Evolutionary conservation across 2,329 filamentous ascomycete species (phyloP).

Genomic region (Colletotrichum neosansevieriae): DNA sequence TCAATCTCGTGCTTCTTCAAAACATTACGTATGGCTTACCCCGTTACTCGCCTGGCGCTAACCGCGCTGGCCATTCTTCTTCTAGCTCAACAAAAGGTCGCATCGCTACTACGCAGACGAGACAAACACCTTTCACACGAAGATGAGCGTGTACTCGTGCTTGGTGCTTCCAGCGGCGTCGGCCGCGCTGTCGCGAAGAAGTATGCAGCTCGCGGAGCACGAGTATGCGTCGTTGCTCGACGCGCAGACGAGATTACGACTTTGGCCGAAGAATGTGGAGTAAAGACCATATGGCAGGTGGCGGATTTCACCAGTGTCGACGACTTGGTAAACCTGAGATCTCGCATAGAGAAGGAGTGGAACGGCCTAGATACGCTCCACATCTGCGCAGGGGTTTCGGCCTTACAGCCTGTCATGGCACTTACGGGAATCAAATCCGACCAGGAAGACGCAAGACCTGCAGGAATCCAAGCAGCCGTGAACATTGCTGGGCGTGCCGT

Average conservation of each 20-base stretch:
- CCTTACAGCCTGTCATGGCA: conserved; percentile 29
- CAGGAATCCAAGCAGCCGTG: conserved; percentile 18
- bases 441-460: conserved; percentile 8
- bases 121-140: conserved; percentile 5
- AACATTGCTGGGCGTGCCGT: conserved; percentile 26
- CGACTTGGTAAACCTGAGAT: conserved; percentile 17
- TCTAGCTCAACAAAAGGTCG: conserved; percentile 13
- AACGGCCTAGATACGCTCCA: conserved; percentile 22
- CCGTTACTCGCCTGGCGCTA: conserved; percentile 3
- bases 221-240: conserved; percentile 25
- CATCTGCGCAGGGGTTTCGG: conserved; percentile 27
- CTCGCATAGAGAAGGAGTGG: conserved; percentile 30
- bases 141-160: conserved; percentile 29
- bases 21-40: not conserved
- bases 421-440: conserved; percentile 18
- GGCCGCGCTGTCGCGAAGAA: conserved; percentile 27
- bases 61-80: conserved; percentile 26
- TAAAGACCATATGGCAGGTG: conserved; percentile 16
- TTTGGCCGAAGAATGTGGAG: conserved; percentile 21
- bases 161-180: conserved; percentile 33
- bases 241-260: conserved; percentile 22
- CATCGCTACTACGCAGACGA: conserved; percentile 15
- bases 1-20: no score
- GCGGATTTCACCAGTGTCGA: conserved; percentile 26
- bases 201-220: conserved; percentile 29